Base-by-base conservation (phyloP, 148 eudicot species). In the Silene conica region DNA sequence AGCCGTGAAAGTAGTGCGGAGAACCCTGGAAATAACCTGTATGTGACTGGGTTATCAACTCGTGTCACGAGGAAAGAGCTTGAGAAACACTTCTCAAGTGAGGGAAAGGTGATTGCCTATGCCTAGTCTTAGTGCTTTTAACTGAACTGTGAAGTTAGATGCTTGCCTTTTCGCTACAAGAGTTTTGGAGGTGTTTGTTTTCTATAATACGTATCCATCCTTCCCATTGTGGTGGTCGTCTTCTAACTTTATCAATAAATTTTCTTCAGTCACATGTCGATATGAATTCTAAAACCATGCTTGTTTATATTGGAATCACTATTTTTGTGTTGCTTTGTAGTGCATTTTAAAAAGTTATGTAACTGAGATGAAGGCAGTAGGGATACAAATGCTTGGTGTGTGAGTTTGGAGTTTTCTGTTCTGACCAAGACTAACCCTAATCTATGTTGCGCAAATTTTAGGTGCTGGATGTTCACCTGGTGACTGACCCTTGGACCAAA, bases 401-500 rank as follows among this genome's bases (percentile, higher is more conserved):
- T 48, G 34, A 23, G 60, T 25, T 15, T 23, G 26, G 6, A 15
- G 48, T 65, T 65, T 65, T 38, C n/a, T 21, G 45, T 6, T 74
- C 45, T 68, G 8, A 58, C 25, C 20, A 15, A 50, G 12, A 65
- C 9, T n/a, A n/a, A 66, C 54, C 20, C 2, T 41, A 7, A 60
- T 18, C 52, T 31, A 14, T 18, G 19, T 54, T 73, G 56, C 7
- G 13, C 43, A 58, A 21, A 22, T 26, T 69, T 74, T 63, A 95
- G 99, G 99, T 95, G 76, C 85, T 77, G 77, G 99, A 85, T 86
- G 80, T 92, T 58, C 96, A 90, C 81, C 97, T 95, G 57, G 97
- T 95, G 64, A 81, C 87, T 71, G 99, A 95, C 60, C 99, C 99
- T 22, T 83, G 96, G 96, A 87, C 97, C 14, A 78, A 83, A 71